Evolutionary conservation across 2,329 filamentous ascomycete species (phyloP), one percentile per base, ranked within the genome.

Genomic region (Phaeomoniella chlamydospora): DNA sequence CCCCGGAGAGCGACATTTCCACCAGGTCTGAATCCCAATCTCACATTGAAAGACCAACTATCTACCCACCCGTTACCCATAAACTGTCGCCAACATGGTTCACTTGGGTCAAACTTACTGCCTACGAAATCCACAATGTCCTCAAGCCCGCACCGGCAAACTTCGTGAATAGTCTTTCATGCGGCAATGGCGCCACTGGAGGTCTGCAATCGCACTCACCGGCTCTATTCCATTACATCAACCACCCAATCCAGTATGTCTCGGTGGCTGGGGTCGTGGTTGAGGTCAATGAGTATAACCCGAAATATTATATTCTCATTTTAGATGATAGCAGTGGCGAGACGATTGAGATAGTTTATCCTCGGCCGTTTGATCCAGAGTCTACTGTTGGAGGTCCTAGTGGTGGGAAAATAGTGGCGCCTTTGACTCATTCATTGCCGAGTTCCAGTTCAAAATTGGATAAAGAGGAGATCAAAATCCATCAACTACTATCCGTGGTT

Each of bases 231-330:
- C 85, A 86, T 55, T 67, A 76, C 58, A 56, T 66, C 34, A 87
- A 86, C 53, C 74, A 87, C 45, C 82, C 82, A 0, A 74, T 88
- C 46, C 74, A 75, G 66, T 87, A 77, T 72, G 71, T 82, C 36
- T 75, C 77, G 41, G 55, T 87, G 18, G 68, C 75, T 5, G 83
- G 83, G 18, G 56, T 85, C 5, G 67, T 88, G 15, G 75, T 86
- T 37, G 69, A 71, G 37, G 55, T 70, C 37, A 61, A 68, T 14
- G 45, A 48, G 6, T 44, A 39, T 31, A 41, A 42, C 34, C 41
- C 47, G 26, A 46, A 44, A 22, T 45, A 48, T 33, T 49, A 42
- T 39, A 39, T 74, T 31, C 55, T 78, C 26, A 68, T 64, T 1
- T 44, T 79, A 9, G 74, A 79, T 49, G 74, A 79, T 44, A 67